These are phyloP conservation scores for Quercus ilex DNA, from an alignment of 306 rosid species.

Conservation along the genomic window DNA sequence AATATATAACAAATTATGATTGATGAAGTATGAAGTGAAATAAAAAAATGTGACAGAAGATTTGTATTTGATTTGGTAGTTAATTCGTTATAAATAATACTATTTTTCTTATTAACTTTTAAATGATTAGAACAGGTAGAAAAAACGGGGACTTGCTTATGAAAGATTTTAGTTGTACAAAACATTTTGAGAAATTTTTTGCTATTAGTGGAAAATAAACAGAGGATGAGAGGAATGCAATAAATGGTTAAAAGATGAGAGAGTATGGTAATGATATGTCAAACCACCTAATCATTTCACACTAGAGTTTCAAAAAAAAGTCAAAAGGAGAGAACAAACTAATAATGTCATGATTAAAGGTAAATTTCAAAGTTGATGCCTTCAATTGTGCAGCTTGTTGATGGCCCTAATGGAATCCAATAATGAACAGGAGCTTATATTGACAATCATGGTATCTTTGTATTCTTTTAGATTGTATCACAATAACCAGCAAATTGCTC, in stretches of 20 bases:
- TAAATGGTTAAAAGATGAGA: not conserved
- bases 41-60: rapidly evolving
- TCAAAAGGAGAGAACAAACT: not conserved
- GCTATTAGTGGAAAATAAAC: not conserved
- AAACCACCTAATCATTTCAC: not conserved
- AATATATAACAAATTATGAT: too few relatives aligned
- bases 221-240: not conserved
- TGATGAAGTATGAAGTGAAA: too few relatives aligned
- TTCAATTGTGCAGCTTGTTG: conserved; percentile 25
- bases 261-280: not conserved
- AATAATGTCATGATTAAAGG: conserved; percentile 18
- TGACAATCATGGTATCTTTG: not conserved
- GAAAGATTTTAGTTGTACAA: too few relatives aligned
- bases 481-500: conserved; percentile 15
- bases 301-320: not conserved
- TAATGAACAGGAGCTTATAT: not conserved
- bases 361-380: conserved; percentile 9
- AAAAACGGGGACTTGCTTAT: too few relatives aligned
- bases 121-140: too few relatives aligned
- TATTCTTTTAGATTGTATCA: not conserved
- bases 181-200: not conserved
- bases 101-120: too few relatives aligned
- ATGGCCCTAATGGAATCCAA: conserved; percentile 23
- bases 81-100: too few relatives aligned
- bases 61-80: too few relatives aligned